phyloP scores from a whole-genome alignment of 192 early-diverging fungal species.

The Funneliformis geosporum region DNA sequence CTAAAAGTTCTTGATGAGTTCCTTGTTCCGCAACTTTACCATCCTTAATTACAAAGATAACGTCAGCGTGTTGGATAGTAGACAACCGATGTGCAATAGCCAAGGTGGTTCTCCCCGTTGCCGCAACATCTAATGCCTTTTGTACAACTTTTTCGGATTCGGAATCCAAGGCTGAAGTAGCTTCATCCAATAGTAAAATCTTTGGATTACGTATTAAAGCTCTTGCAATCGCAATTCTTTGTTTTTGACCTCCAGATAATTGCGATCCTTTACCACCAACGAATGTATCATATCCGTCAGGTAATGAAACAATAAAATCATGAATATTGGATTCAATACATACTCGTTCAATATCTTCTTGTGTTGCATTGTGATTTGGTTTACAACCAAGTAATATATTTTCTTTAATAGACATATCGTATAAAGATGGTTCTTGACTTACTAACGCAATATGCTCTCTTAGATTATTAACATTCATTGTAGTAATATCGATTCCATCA shows the following conservation, averaged over 20 bases:
- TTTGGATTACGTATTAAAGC: slow-evolving; percentile 66
- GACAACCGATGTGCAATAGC: slow-evolving; percentile 74
- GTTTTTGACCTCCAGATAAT: slow-evolving; percentile 69
- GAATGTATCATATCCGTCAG: slow-evolving; percentile 60
- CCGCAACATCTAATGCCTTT: slow-evolving; percentile 68
- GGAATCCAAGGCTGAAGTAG: slow-evolving; percentile 81
- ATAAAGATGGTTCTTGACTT: slow-evolving; percentile 42
- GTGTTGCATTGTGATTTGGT: slow-evolving; percentile 44
- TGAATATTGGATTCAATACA: slow-evolving; percentile 59
- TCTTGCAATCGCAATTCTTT: slow-evolving; percentile 73
- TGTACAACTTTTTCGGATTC: slow-evolving; percentile 81
- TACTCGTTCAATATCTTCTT: slow-evolving; percentile 50
- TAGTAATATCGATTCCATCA: slow-evolving; percentile 47
- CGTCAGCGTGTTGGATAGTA: slow-evolving; percentile 83
- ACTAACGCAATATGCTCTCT: slow-evolving; percentile 57
- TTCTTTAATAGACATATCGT: slow-evolving; percentile 42
- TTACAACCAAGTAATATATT: slow-evolving; percentile 62
- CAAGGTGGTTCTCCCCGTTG: slow-evolving; percentile 75
- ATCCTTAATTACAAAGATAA: slow-evolving; percentile 80
- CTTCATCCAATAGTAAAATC: slow-evolving; percentile 83
- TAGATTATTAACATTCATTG: slow-evolving; percentile 46
- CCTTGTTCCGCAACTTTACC: slow-evolving; percentile 73
- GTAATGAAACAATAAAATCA: slow-evolving; percentile 51
- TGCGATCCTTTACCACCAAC: slow-evolving; percentile 64
- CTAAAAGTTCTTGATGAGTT: slow-evolving; percentile 73